Base-by-base conservation (phyloP, 1,139 yeast species). In the Taphrina flavorubra region DNA sequence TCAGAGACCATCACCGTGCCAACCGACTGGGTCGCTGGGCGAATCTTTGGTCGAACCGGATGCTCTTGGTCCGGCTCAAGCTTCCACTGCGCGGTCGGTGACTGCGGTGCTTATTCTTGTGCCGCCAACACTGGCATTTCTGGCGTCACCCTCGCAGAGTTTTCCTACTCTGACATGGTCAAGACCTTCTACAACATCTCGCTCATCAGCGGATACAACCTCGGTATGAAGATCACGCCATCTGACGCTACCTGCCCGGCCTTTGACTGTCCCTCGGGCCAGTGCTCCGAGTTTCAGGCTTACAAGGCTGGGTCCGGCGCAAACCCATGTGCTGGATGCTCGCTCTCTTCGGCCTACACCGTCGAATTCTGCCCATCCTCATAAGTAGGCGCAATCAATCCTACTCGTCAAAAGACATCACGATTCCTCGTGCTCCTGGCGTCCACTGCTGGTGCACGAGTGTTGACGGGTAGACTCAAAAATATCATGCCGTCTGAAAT, bases 121-220 rank as follows among this genome's bases (percentile, higher is more conserved):
- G 53, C 42, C 20, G 25, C 18, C 53, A 55, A 37, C 39, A 63
- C 67, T 39, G 67, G 67, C 18, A 55, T 63, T 25, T 31, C 44
- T 13, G 67, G 67, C 14, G 67, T 63, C 61, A 63, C 67, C 20
- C 67, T 63, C 14, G 67, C 67, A 49, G 67, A 63, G 67, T 63
- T 63, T 47, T 53, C 61, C 67, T 63, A 57, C 46, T 63, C 67
- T 46, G 67, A 56, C 56, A 63, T 55, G 67, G 37, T 16, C 51
- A 34, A 34, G 60, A 63, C 59, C 56, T 63, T 63, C 31, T 63
- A 63, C 67, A 55, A 63, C 67, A 63, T 63, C 67, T 53, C 61
- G 25, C 61, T 63, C 55, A 20, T 63, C 56, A 36, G 44, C 37
- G 67, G 67, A 46, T 63, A 20, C 61, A 63, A 63, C 61, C 36